Evolutionary conservation across 441 rosid species (phyloP).

Genomic region (Isatis lusitanica): DNA sequence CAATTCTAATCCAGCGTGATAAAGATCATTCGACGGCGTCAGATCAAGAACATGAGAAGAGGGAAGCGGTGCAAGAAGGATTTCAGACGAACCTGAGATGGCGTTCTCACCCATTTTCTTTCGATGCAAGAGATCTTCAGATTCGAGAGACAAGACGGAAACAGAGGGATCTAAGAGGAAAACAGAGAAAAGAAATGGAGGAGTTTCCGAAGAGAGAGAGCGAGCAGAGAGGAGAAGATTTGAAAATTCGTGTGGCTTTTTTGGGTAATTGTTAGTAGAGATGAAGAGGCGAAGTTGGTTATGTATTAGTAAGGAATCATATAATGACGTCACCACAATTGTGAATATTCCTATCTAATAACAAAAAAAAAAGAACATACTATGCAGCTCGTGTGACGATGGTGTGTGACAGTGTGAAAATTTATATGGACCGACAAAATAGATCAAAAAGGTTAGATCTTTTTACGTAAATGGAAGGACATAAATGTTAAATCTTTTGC

Average conservation of each 20-base stretch:
- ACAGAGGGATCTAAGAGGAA: slow-evolving; percentile 25
- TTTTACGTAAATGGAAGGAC: neutral
- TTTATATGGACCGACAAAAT: neutral
- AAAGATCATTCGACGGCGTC: neutral
- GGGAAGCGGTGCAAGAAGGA: slow-evolving; percentile 3
- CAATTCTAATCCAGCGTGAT: slow-evolving; percentile 11
- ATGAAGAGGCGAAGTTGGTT: slow-evolving; percentile 40
- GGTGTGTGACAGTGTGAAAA: neutral
- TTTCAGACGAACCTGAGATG: slow-evolving; percentile 43
- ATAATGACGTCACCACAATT: slow-evolving; percentile 18
- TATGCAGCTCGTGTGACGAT: slow-evolving; percentile 16
- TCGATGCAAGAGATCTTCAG: slow-evolving; percentile 19
- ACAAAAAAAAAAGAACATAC: neutral
- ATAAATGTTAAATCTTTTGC: neutral
- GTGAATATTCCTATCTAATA: neutral
- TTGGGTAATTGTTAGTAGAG: slow-evolving; percentile 27
- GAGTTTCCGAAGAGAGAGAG: slow-evolving; percentile 1
- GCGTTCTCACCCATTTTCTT: slow-evolving; percentile 48
- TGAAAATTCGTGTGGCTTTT: slow-evolving; percentile 23
- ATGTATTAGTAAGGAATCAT: slow-evolving; percentile 17
- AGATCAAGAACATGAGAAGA: slow-evolving; percentile 22
- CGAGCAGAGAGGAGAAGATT: slow-evolving; percentile 29
- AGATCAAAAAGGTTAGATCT: neutral
- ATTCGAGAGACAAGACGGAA: slow-evolving; percentile 3
- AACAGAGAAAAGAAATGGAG: slow-evolving; percentile 12